Conservation (phyloP, 208 protist species). For the Trichomonas gallinae region DNA sequence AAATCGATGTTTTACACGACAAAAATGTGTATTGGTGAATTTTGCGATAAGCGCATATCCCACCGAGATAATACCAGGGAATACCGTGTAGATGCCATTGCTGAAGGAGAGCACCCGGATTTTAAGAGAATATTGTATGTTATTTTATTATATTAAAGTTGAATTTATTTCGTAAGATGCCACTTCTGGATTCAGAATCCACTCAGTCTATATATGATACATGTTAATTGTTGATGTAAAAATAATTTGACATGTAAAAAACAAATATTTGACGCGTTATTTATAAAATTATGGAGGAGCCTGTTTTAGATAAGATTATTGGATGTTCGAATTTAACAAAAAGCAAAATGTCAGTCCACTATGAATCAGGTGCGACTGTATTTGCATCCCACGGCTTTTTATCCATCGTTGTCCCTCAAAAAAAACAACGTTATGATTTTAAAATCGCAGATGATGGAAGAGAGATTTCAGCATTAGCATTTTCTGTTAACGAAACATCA, state of each 20-base stretch:
- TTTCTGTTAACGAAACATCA: neutral
- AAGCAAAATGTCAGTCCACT: neutral
- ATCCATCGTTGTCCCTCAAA: neutral
- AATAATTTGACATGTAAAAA: neutral
- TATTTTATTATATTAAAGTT: too few relatives aligned
- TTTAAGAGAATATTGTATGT: too few relatives aligned
- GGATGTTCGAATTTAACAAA: neutral
- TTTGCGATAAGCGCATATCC: too few relatives aligned
- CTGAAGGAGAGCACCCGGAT: too few relatives aligned
- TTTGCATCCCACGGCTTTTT: slow-evolving; percentile 11
- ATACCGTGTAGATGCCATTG: too few relatives aligned
- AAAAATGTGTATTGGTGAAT: too few relatives aligned
- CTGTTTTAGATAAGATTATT: slow-evolving; percentile 6
- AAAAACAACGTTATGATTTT: slow-evolving; percentile 1
- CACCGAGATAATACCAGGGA: too few relatives aligned
- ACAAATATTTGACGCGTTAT: neutral
- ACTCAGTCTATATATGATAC: neutral
- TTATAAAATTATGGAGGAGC: neutral
- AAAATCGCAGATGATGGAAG: neutral
- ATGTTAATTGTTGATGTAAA: neutral
- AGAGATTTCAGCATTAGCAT: neutral
- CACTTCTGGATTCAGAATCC: neutral
- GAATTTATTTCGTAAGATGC: neutral
- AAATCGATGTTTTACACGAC: too few relatives aligned
- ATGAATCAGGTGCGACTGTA: neutral